These are phyloP conservation scores for Cladosporium sp. DNA, from an alignment of 2,329 filamentous ascomycete species.

Conservation along the genomic window DNA sequence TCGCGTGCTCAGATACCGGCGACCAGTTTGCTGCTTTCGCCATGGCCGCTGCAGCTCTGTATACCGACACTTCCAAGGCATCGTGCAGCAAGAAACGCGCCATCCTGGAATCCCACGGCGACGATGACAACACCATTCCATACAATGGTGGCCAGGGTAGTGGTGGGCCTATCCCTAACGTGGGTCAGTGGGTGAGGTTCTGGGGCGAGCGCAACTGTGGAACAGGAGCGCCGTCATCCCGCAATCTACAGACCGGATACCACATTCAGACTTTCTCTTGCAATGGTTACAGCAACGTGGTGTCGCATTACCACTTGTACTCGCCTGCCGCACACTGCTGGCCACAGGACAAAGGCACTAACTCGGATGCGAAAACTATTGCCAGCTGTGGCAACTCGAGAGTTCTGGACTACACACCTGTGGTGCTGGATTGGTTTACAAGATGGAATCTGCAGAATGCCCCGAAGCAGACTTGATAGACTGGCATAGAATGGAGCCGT, in stretches of 20 bases:
- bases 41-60: conserved; percentile 45
- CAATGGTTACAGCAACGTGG: conserved; percentile 28
- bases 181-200: conserved; percentile 32
- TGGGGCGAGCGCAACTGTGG: conserved; percentile 37
- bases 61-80: conserved; percentile 30
- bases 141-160: conserved; percentile 33
- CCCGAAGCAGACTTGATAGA: conserved; percentile 8
- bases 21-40: conserved; percentile 49
- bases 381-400: conserved; percentile 12
- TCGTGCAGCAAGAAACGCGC: conserved; percentile 29
- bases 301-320: conserved; percentile 37
- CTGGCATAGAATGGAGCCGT: conserved; percentile 7
- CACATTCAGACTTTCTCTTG: conserved; percentile 30
- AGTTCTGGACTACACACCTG: conserved; percentile 24
- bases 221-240: conserved; percentile 19
- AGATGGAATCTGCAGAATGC: conserved; percentile 21
- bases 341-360: conserved; percentile 28
- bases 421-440: conserved; percentile 26
- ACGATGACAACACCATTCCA: conserved; percentile 35
- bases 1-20: conserved; percentile 43
- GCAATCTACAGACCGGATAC: conserved; percentile 24
- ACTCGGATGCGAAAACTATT: conserved; percentile 19
- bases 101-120: conserved; percentile 42
- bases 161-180: conserved; percentile 17
- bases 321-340: conserved; percentile 39